Evolutionary conservation across 108 stramenopile species (phyloP).

Genomic region (Nannochloropsis salina): DNA sequence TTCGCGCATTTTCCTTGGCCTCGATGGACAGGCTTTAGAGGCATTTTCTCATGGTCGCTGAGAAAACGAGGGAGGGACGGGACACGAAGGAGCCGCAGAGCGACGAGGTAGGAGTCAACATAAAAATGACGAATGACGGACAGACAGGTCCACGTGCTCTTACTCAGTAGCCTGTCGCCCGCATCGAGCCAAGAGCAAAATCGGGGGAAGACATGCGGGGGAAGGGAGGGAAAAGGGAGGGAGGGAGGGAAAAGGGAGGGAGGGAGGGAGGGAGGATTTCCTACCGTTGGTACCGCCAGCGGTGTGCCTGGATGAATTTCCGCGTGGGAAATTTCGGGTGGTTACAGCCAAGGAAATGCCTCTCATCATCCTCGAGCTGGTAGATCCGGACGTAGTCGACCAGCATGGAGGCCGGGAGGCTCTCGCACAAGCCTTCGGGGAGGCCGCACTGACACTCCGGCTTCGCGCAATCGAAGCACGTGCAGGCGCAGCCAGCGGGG

Average conservation of each 20-base stretch:
- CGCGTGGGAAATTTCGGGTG: conserved; percentile 72
- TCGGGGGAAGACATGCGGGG: neutral
- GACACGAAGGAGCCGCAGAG: neutral
- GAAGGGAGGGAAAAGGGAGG: conserved; percentile 60
- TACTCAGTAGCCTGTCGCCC: too few species aligned
- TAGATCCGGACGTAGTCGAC: conserved; percentile 68
- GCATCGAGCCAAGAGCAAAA: neutral
- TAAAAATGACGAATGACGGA: too few species aligned
- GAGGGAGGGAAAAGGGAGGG: conserved; percentile 21
- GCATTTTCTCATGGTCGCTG: neutral
- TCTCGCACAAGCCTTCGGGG: conserved; percentile 74
- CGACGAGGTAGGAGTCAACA: too few species aligned
- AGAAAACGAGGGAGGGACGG: neutral
- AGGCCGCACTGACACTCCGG: conserved; percentile 75
- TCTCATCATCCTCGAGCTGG: conserved; percentile 59
- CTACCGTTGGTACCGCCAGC: conserved; percentile 64
- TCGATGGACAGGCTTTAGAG: neutral
- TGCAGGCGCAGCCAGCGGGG: conserved; percentile 70
- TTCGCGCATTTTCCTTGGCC: neutral
- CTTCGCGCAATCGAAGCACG: conserved; percentile 75
- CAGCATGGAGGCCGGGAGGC: conserved; percentile 68
- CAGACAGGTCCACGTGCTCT: too few species aligned
- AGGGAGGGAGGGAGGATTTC: conserved; percentile 28
- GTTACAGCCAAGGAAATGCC: conserved; percentile 76
- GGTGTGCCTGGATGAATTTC: conserved; percentile 77